Evolutionary conservation across 768 basidiomycete species (phyloP), one percentile per base, ranked within the genome.

Genomic region (Pleurotus salmoneostramineus): DNA sequence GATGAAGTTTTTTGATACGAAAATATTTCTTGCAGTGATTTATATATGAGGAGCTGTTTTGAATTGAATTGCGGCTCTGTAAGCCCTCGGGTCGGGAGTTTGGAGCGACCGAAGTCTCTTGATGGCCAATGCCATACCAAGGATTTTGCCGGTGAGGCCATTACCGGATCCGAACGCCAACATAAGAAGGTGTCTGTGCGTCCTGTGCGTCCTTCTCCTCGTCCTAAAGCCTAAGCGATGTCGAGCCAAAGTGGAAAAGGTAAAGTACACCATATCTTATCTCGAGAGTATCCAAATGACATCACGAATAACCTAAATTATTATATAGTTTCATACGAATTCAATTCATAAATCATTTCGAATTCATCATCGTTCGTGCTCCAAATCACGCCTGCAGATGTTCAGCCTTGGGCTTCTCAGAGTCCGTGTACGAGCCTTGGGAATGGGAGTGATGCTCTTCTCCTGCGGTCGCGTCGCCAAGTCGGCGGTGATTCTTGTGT

Each of bases 401-500:
- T 37, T 51, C 50, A 35, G 31, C n/a, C 6, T 35, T 32, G 14
- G n/a, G 50, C 31, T 51, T 51, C 7, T n/a, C 27, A 5, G 50
- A 51, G 15, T 51, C 50, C n/a, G 50, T 15, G 7, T 51, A 33
- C 14, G 50, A 35, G 36, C n/a, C 15, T 6, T 51, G 33, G 14
- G 33, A 34, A n/a, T 35, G 34, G 7, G 50, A 5, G 50, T 35
- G 50, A n/a, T 14, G n/a, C 27, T 51, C 50, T n/a, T 35, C 44
- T 45, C 44, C 34, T 11, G 10, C 14, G 14, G 40, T 33, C 35
- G 21, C 21, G 21, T 51, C 49, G 17, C 50, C 51, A n/a, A 31
- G 14, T 58, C 50, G 6, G 11, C 57, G 61, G 33, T 60, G 58
- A 11, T 60, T 40, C 47, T 60, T 56, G 54, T 60, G 58, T n/a